Percentiles rank a stretch among this genome's conserved stretches.
phyloP scores from a whole-genome alignment of 2,329 filamentous ascomycete species.

The Claviceps arundinis region DNA sequence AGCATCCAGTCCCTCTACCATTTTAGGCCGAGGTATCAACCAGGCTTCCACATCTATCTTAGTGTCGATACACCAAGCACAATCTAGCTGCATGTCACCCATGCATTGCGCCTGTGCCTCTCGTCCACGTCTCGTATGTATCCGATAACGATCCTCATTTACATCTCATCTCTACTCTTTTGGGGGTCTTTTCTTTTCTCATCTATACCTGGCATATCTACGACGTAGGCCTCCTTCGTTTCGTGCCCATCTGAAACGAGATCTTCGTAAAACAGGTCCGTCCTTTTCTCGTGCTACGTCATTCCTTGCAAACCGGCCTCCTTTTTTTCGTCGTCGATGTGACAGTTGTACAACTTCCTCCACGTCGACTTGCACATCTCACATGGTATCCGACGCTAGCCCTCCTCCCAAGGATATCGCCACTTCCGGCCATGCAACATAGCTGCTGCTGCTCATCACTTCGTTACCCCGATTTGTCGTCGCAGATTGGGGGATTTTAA shows the following conservation, averaged over 20 bases:
- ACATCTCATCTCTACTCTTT: not conserved
- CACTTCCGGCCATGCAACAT: not conserved
- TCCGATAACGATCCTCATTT: too few relatives aligned
- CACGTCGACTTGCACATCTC: not conserved
- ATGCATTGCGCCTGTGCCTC: too few relatives aligned
- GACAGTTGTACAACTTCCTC: not conserved
- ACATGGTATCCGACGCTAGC: not conserved
- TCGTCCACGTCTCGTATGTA: too few relatives aligned
- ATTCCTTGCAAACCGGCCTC: not conserved
- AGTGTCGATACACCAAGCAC: too few relatives aligned
- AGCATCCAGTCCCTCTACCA: too few relatives aligned
- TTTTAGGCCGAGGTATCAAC: too few relatives aligned
- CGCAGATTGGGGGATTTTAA: not conserved
- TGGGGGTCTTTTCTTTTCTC: not conserved
- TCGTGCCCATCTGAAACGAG: not conserved
- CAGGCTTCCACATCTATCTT: too few relatives aligned
- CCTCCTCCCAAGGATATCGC: not conserved
- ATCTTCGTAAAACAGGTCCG: not conserved
- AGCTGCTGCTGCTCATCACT: not conserved
- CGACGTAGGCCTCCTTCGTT: not conserved
- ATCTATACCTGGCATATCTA: not conserved
- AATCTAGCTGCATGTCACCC: too few relatives aligned
- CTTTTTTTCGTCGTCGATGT: constrained; percentile 1
- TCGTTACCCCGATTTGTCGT: not conserved
- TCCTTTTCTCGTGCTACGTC: not conserved